Percentiles rank a stretch among this genome's conserved stretches.
These are phyloP conservation scores for Geotrichum macrosporum DNA, from an alignment of 1,139 yeast species.

Conservation along the genomic window DNA sequence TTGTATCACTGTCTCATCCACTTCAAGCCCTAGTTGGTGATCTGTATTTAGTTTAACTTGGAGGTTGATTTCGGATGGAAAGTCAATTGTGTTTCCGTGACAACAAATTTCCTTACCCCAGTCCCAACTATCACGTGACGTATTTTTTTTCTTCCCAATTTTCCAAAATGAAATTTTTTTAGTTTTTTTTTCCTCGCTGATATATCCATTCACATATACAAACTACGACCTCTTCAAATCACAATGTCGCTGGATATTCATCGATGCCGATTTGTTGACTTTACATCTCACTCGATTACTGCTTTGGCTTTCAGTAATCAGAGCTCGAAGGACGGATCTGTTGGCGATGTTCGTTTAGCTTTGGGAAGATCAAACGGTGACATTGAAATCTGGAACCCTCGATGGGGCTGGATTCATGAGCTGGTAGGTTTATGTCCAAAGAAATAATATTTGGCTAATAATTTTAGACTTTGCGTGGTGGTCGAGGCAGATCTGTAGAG, in stretches of 20 bases:
- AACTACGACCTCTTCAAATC: background rate
- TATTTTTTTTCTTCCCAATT: background rate
- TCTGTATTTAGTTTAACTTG: too few species aligned
- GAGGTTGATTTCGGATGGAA: too few species aligned
- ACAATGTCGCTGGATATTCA: conserved; percentile 59
- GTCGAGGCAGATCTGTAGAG: conserved; percentile 79
- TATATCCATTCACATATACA: background rate
- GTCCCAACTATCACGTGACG: background rate
- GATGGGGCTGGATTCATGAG: conserved; percentile 54
- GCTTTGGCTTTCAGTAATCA: conserved; percentile 78
- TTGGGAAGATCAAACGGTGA: conserved; percentile 94
- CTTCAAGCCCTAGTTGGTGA: too few species aligned
- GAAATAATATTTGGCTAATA: conserved; percentile 40
- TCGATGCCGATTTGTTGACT: conserved; percentile 89
- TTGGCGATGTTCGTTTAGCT: conserved; percentile 70
- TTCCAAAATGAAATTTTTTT: conserved; percentile 1
- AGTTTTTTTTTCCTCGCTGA: too few species aligned
- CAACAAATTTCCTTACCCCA: background rate
- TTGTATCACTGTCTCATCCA: too few species aligned
- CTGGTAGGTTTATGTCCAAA: conserved; percentile 18
- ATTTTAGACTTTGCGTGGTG: conserved; percentile 59
- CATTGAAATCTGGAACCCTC: conserved; percentile 94
- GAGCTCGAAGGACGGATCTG: conserved; percentile 45
- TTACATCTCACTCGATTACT: conserved; percentile 79
- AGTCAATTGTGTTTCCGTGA: background rate